Evolutionary conservation across 2,329 filamentous ascomycete species (phyloP), one percentile per base, ranked within the genome.

Genomic region (Cladorrhinum sp.): DNA sequence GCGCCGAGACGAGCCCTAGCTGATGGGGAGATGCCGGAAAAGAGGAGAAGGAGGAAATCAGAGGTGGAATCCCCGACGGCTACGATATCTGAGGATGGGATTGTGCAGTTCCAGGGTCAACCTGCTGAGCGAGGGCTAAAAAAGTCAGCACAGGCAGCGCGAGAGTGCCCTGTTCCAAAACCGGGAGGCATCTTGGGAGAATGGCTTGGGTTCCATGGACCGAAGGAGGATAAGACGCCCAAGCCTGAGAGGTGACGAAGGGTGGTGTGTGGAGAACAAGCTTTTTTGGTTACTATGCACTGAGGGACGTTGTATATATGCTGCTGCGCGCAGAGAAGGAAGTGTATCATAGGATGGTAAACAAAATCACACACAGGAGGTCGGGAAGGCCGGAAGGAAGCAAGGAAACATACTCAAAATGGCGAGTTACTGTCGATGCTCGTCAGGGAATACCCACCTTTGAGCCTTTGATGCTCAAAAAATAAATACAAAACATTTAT

Each of bases 151-250:
- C 71, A 29, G 76, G 79, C 77, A 57, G 71, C 76, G 70, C 83
- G 91, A 69, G 91, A 96, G 72, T 99, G 95, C 72, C 95, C 95
- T 0, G 87, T 99, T 12, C 95, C 95, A 4, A 97, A 97, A 75
- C 93, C 95, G 0, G 82, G 86, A 29, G 93, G 92, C 69, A 63
- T 82, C 71, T 57, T 79, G 66, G 65, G 79, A 71, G 56, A 83
- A 74, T 69, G 82, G 74, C 50, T 79, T 63, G 91, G 91, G 0
- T 89, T 93, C 71, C 82, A 81, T 22, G 58, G 54, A 45, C 41
- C 41, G n/a, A 45, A 22, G 41, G 41, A 18, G 16, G n/a, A 22
- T 18, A 45, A 45, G n/a, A 45, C 41, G 16, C 41, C 41, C 3
- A 45, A 45, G 41, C 18, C 41, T 7, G 41, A 45, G 18, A 45